phyloP scores from a whole-genome alignment of 1,139 yeast species.

The Yamadazyma taylorii region DNA sequence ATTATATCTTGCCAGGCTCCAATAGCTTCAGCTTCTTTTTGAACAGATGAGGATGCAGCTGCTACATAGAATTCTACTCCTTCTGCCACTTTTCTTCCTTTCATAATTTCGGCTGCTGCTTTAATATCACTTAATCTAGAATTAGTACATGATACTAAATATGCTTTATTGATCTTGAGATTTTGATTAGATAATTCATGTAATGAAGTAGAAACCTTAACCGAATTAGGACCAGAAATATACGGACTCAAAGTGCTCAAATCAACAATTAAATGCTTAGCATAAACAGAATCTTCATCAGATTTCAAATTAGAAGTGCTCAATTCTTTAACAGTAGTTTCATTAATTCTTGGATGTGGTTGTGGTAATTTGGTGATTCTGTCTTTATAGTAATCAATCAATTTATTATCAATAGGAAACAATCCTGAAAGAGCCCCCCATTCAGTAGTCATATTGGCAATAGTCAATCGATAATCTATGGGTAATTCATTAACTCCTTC shows the following conservation, averaged over 20 bases:
- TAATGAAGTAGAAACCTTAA: constrained; percentile 81
- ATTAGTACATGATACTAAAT: constrained; percentile 96
- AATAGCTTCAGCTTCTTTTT: constrained; percentile 80
- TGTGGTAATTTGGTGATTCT: constrained; percentile 67
- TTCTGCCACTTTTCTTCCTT: constrained; percentile 77
- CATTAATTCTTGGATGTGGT: constrained; percentile 84
- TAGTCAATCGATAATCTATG: constrained; percentile 89
- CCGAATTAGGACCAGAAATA: constrained; percentile 96
- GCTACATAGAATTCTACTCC: constrained; percentile 96
- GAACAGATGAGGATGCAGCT: constrained; percentile 93
- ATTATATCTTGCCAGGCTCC: constrained; percentile 92
- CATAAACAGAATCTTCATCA: constrained; percentile 80
- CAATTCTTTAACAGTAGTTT: constrained; percentile 52
- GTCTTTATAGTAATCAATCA: constrained; percentile 74
- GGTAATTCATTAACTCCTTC: constrained; percentile 74
- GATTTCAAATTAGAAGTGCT: constrained; percentile 48
- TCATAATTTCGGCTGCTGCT: constrained; percentile 89
- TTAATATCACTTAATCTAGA: constrained; percentile 88
- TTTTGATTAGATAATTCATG: constrained; percentile 70
- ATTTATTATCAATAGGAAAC: constrained; percentile 85
- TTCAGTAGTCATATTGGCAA: constrained; percentile 99
- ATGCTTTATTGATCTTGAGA: constrained; percentile 86
- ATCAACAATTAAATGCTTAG: constrained; percentile 82
- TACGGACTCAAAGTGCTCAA: constrained; percentile 84
- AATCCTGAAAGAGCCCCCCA: constrained; percentile 99